A percentile compares a stretch with the other conserved stretches of the same genome.
These are phyloP conservation scores for Paecilomyces sp. DNA, from an alignment of 2,329 filamentous ascomycete species.

Conservation along the genomic window DNA sequence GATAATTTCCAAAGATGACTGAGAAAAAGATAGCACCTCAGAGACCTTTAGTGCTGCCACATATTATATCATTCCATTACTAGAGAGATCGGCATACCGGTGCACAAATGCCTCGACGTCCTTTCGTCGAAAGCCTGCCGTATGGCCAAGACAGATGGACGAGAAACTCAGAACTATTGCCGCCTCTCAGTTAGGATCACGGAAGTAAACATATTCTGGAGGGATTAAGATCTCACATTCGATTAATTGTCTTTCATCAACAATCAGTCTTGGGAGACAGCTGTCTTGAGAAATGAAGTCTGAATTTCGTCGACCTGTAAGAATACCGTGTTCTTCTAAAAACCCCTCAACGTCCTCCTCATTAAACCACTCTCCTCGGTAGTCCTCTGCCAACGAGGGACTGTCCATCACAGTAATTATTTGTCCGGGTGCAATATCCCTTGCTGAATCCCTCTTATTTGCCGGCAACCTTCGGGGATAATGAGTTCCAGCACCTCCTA, in stretches of 20 bases:
- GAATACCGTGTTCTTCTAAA: not conserved
- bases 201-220: not conserved
- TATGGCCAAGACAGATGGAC: not conserved
- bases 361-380: not conserved
- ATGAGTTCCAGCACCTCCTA: not conserved
- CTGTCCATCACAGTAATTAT: not conserved
- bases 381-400: not conserved
- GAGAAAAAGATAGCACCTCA: not conserved
- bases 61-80: not conserved
- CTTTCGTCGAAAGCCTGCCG: not conserved
- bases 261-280: not conserved
- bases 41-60: too few species aligned
- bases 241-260: not conserved
- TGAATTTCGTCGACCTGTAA: not conserved
- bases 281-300: not conserved
- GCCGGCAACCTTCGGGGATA: not conserved
- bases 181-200: not conserved
- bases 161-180: not conserved
- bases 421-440: not conserved
- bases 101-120: not conserved
- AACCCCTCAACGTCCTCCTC: not conserved
- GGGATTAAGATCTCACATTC: not conserved
- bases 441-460: not conserved
- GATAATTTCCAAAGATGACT: not conserved
- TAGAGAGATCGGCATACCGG: not conserved